Base-by-base conservation (phyloP, 371 early-diverging fungal species). In the Globomyces sp. region DNA sequence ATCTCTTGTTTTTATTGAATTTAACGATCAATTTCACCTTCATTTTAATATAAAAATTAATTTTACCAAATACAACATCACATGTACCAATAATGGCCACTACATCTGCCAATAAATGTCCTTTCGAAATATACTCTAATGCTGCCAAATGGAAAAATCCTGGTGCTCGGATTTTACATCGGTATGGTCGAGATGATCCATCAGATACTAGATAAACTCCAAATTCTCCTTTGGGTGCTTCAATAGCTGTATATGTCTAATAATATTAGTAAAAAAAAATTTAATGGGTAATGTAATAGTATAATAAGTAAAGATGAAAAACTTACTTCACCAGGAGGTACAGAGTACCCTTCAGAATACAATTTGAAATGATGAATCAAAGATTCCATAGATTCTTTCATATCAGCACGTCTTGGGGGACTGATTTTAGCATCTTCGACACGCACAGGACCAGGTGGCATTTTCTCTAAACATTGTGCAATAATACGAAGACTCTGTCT, bases 371-470 rank as follows among this genome's bases (percentile, higher is more conserved):
- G 98, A 74, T 96, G 96, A 68, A 98, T 96, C 67, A 98, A 82
- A 13, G 95, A 94, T 77, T 96, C 97, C 98, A 98, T 98, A 80
- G 88, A 87, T 78, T 94, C 91, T 88, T 98, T 98, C 98, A 98
- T 98, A 74, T 85, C 82, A 47, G 89, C 88, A 68, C 98, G 89
- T 43, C 91, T 89, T 53, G 98, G 98, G 60, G 98, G 96, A n/a
- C 90, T 82, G 66, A 96, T 90, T 88, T 98, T 98, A 89, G 89
- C 85, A 77, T 98, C 97, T 63, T 98, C 97, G n/a, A 96, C 90
- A 81, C 91, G 92, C 73, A 94, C 85, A 44, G 91, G 89, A 42
- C 98, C 98, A 49, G 89, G 85, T 47, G 98, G 98, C 89, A 98
- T 96, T 73, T 94, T 80, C 74, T 94, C 91, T 71, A 95, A 73